Evolutionary conservation across 2,329 filamentous ascomycete genomes (phyloP).

Genomic region (Fusarium penzigii): DNA sequence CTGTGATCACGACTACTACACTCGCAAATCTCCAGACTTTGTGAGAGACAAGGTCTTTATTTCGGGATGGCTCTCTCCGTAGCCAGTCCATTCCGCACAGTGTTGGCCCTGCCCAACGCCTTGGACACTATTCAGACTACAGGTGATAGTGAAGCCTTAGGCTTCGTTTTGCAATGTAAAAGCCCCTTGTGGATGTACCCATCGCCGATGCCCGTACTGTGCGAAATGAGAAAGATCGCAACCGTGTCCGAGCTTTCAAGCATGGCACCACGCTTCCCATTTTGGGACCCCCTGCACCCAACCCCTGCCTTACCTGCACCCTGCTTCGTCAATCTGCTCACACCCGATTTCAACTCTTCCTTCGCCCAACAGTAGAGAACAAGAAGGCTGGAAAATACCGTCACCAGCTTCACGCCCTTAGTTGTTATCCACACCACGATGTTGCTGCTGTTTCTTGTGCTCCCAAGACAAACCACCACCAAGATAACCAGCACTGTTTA

Average conservation of each 20-base stretch:
- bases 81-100: no score
- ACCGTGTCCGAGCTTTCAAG: constrained; percentile 5
- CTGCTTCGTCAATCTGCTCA: constrained; percentile 1
- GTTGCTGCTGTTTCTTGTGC: constrained; percentile 1
- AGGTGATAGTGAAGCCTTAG: no score
- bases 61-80: no score
- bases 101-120: no score
- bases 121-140: no score
- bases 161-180: no score
- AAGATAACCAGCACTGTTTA: not conserved
- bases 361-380: no score
- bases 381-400: not conserved
- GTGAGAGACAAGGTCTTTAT: no score
- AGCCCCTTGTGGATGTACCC: no score
- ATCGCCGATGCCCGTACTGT: not conserved
- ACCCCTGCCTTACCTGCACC: not conserved
- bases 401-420: constrained; percentile 2
- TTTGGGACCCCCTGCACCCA: constrained; percentile 1
- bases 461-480: not conserved
- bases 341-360: not conserved
- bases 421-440: constrained; percentile 8
- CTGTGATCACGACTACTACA: no score
- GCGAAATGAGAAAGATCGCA: constrained; percentile 1
- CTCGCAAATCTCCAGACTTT: no score
- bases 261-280: constrained; percentile 9